Base-by-base conservation (phyloP, 495 filamentous ascomycete species). In the Neurospora discreta region DNA sequence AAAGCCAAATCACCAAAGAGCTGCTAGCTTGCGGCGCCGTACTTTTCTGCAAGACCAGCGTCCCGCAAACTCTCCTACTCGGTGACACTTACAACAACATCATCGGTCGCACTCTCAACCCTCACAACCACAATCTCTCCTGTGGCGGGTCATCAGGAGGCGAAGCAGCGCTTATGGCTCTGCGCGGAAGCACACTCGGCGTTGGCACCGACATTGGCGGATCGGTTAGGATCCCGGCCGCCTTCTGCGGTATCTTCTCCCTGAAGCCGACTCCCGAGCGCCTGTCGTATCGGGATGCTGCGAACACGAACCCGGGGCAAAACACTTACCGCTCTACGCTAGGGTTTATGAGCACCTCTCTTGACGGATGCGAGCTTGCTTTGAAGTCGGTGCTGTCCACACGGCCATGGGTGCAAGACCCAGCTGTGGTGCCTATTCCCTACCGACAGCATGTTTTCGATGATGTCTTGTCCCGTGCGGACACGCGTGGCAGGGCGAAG, bases 191-290 rank as follows among this genome's bases (percentile, higher is more conserved):
- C 70, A 68, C 79, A 0, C 68, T 84, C 38, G 83, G 84, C 4
- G 73, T 89, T 1, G 87, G 87, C 0, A 92, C 90, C 16, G 91
- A 94, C 80, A 89, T 93, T 70, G 92, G 90, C 0, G 92, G 92
- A 9, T 89, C 85, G 8, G 85, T 90, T 33, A 80, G 89, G 5
- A 83, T 90, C 30, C 89, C 89, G 0, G 86, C 87, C 0, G 85
- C 88, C 76, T 89, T 86, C 71, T 83, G 85, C 68, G 87, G 86
- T 3, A 76, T 90, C 6, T 89, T 87, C 67, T 84, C 85, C 0
- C 83, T 90, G 74, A 90, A 90, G 74, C 89, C 89, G 3, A 86
- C 84, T 30, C 76, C 78, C 1, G 86, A 86, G 13, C 83, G 90
- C 10, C 77, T 93, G 5, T 88, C 91, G 0, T 80, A 75, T 43